Conservation (phyloP, 192 early-diverging fungal species). For the Ambispora gerdemannii region DNA sequence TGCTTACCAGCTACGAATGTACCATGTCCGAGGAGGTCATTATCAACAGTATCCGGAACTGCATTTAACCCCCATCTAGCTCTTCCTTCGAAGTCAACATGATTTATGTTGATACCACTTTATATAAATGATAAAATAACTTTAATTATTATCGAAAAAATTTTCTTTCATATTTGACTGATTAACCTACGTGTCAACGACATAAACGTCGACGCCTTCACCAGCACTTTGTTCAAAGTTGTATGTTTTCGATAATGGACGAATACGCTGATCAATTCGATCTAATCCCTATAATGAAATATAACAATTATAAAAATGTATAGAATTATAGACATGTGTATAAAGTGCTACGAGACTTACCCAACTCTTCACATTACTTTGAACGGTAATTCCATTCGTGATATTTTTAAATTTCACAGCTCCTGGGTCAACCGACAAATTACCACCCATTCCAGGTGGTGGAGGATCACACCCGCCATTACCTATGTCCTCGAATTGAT, state of each 20-base stretch:
- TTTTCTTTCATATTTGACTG: neutral
- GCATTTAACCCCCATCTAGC: slow-evolving; percentile 49
- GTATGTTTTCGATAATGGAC: slow-evolving; percentile 48
- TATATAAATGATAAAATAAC: neutral
- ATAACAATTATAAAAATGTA: neutral
- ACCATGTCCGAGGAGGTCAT: slow-evolving; percentile 54
- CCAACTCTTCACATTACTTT: neutral
- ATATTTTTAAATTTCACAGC: neutral
- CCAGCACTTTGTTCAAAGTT: slow-evolving; percentile 61
- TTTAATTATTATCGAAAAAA: neutral
- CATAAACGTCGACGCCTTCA: slow-evolving; percentile 58
- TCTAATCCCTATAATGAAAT: slow-evolving; percentile 2
- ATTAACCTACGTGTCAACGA: slow-evolving; percentile 54
- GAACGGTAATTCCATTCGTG: neutral
- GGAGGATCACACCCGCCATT: neutral
- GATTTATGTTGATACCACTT: slow-evolving; percentile 46
- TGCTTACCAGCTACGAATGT: slow-evolving; percentile 46
- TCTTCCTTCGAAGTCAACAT: slow-evolving; percentile 52
- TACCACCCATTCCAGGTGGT: neutral
- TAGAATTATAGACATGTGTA: neutral
- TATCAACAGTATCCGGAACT: slow-evolving; percentile 35
- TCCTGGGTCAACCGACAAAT: neutral
- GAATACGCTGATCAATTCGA: slow-evolving; percentile 33
- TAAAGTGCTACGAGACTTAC: neutral
- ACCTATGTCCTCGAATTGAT: neutral